A percentile compares a stretch with the other conserved stretches of the same genome.
phyloP scores from a whole-genome alignment of 228 moss, liverwort and hornwort species.

The Sphagnum fallax region DNA sequence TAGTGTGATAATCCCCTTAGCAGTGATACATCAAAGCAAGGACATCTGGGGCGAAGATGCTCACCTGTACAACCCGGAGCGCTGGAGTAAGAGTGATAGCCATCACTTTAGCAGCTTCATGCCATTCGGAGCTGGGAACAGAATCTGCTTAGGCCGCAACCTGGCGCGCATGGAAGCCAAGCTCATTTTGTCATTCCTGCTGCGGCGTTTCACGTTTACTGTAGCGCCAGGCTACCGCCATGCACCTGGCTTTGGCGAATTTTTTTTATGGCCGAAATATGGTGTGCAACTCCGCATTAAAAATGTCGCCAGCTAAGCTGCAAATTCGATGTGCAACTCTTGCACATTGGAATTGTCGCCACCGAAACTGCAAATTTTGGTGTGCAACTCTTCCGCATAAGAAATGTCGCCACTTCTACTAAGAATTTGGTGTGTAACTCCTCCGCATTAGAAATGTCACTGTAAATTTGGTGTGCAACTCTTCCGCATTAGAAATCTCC shows the following conservation, averaged over 20 bases:
- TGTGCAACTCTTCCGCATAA: too few species aligned
- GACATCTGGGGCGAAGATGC: constrained; percentile 36
- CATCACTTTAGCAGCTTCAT: not conserved
- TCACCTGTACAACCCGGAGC: constrained; percentile 22
- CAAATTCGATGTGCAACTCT: not conserved
- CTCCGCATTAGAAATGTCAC: too few species aligned
- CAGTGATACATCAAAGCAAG: constrained; percentile 26
- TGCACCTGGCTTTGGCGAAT: not conserved
- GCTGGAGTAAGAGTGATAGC: constrained; percentile 7
- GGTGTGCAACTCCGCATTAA: constrained; percentile 2
- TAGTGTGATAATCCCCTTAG: constrained; percentile 21
- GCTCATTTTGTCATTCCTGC: constrained; percentile 14
- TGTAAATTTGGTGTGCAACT: too few species aligned
- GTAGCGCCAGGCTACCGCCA: constrained; percentile 3
- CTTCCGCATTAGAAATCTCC: too few species aligned
- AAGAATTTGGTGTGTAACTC: too few species aligned
- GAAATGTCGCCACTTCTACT: too few species aligned
- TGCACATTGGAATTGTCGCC: too few species aligned
- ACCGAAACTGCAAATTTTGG: too few species aligned
- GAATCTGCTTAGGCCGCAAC: constrained; percentile 31
- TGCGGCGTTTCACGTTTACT: constrained; percentile 19
- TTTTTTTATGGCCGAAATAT: not conserved
- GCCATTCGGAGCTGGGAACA: constrained; percentile 34
- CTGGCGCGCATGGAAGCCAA: constrained; percentile 35
- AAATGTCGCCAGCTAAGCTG: not conserved